Evolutionary conservation across 805 yeast genomes (phyloP), one percentile per base, ranked within the genome.

Genomic region (Candida hispaniensis): DNA sequence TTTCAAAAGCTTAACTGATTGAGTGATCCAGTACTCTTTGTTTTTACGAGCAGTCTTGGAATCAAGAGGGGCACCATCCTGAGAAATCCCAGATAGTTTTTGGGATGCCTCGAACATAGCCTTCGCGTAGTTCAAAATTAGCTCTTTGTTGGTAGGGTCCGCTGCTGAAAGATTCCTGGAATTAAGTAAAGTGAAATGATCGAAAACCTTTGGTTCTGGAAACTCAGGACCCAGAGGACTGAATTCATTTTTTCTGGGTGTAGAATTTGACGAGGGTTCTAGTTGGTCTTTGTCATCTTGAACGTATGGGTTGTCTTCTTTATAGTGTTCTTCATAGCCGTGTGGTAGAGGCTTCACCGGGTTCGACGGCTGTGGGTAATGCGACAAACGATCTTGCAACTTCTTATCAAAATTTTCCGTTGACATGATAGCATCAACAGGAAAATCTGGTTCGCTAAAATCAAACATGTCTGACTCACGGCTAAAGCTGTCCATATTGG

Each of bases 1-100:
- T 40, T 72, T 75, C 41, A 75, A 54, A 7, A 74, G 67, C 47
- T 75, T 74, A 28, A 71, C 59, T 2, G 81, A 73, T 27, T 74
- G 73, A 22, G 60, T 58, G 6, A 67, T 51, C 54, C 79, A 76
- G 18, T 64, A 64, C 27, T 67, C 71, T 34, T 71, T 61, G 48
- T 73, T 75, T 39, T 66, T 63, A 21, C 59, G 56, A 35, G 70
- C 58, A 23, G 66, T 69, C 27, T 65, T 66, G 10, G 58, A 47
- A 51, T 60, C 49, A 56, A 56, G 43, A 60, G 55, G 40, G 48
- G 56, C 45, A 56, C 59, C 38, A 14, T 63, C 39, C 38, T 56
- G 59, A 8, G 58, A 60, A 27, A 23, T 32, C 23, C 24, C 36
- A 3, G 36, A 20, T 8, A 32, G 36, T 17, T 32, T 27, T 5